Conservation (phyloP, 2,329 filamentous ascomycete genomes). For the Colletotrichum liaoningense region DNA sequence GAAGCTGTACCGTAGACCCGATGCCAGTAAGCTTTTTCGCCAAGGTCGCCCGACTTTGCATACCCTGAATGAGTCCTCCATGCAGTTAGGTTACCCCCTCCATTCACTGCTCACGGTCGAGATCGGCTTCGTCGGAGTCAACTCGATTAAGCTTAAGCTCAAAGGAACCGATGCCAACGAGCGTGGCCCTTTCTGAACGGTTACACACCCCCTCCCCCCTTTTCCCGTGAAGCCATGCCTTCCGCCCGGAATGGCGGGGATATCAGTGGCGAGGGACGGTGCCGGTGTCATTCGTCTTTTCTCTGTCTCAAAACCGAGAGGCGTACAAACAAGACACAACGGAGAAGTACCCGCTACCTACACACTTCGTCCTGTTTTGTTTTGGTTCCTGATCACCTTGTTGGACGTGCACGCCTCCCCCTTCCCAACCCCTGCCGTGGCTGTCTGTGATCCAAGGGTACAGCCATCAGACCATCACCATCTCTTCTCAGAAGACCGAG, state of each 20-base stretch:
- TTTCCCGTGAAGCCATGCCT: background rate
- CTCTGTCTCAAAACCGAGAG: background rate
- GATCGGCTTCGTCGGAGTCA: background rate
- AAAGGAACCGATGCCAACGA: background rate
- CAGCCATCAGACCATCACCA: background rate
- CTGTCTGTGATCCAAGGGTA: background rate
- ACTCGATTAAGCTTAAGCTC: background rate
- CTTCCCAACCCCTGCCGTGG: background rate
- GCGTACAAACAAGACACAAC: background rate
- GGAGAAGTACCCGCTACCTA: background rate
- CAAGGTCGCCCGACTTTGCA: background rate
- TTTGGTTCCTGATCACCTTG: background rate
- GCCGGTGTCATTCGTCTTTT: background rate
- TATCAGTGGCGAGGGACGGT: background rate
- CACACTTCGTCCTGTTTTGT: background rate
- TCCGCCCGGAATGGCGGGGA: background rate
- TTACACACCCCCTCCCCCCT: background rate
- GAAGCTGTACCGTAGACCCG: background rate
- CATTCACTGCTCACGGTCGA: background rate
- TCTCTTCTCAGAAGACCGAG: background rate
- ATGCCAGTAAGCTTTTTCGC: background rate
- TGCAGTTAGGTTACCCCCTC: background rate
- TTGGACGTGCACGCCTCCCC: background rate
- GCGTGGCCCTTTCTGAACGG: background rate
- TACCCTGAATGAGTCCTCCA: background rate